These are phyloP conservation scores for Globisporangium middletonii DNA, from an alignment of 352 stramenopile genomes.

Conservation along the genomic window DNA sequence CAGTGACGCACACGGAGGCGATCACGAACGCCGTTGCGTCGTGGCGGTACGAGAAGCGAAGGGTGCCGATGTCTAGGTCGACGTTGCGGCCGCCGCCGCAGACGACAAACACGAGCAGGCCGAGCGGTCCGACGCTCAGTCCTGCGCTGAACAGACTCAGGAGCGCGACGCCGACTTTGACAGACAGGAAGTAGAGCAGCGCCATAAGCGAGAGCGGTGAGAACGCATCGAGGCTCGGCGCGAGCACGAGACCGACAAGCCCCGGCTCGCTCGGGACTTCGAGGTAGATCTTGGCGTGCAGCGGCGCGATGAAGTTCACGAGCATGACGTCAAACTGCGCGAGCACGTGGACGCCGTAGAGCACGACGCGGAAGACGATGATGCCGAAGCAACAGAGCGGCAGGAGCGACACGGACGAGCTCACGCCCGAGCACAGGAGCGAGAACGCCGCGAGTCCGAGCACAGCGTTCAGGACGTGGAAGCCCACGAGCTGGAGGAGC, in stretches of 20 bases:
- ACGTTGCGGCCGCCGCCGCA: constrained; percentile 14
- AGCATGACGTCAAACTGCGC: constrained; percentile 49
- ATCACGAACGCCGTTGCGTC: constrained; percentile 21
- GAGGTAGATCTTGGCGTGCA: constrained; percentile 4
- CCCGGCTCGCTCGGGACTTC: constrained; percentile 2
- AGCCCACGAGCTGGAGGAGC: constrained; percentile 17
- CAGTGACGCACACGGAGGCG: constrained; percentile 22
- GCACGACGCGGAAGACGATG: constrained; percentile 53
- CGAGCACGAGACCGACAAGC: constrained; percentile 15
- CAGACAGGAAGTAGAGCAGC: constrained; percentile 57
- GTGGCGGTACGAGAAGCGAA: constrained; percentile 12
- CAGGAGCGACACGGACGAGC: constrained; percentile 41
- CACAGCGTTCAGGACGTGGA: constrained; percentile 56
- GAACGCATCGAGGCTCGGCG: constrained; percentile 39
- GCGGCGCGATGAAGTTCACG: constrained; percentile 49
- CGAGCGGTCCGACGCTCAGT: constrained; percentile 26
- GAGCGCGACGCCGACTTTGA: constrained; percentile 46
- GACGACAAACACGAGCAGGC: constrained; percentile 14
- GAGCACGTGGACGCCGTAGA: constrained; percentile 45
- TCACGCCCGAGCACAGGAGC: constrained; percentile 42
- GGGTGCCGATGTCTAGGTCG: constrained; percentile 18
- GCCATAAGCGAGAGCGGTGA: constrained; percentile 59
- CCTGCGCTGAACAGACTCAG: constrained; percentile 28
- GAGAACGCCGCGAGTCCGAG: constrained; percentile 45
- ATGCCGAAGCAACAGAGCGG: constrained; percentile 63